These are phyloP conservation scores for Chloranthus sessilifolius DNA, from an alignment of 164 flowering plant species.

Conservation along the genomic window DNA sequence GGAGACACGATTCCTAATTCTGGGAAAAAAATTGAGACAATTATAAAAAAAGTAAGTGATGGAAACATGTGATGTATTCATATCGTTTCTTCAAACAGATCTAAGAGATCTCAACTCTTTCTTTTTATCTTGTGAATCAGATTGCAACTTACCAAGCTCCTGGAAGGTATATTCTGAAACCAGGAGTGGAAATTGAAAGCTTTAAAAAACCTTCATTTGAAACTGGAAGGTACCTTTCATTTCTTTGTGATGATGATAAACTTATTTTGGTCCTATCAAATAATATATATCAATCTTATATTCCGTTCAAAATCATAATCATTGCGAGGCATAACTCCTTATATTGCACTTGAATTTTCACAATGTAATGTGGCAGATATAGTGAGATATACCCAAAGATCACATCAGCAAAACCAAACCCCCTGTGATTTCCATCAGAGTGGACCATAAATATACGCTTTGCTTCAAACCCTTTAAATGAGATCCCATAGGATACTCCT, in stretches of 20 bases:
- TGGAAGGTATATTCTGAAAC: slow-evolving; percentile 68
- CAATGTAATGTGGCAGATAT: too few species aligned
- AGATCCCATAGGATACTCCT: too few species aligned
- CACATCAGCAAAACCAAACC: too few species aligned
- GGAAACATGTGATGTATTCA: slow-evolving; percentile 10
- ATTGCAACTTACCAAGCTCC: slow-evolving; percentile 82
- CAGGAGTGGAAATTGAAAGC: slow-evolving; percentile 57
- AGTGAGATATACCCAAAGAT: too few species aligned
- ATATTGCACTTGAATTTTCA: too few species aligned
- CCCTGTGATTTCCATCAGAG: too few species aligned
- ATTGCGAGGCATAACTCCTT: too few species aligned
- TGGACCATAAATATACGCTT: too few species aligned
- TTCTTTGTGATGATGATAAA: slow-evolving; percentile 1
- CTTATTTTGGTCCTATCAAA: neutral
- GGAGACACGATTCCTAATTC: slow-evolving; percentile 63
- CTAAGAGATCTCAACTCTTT: slow-evolving; percentile 7
- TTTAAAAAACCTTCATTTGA: slow-evolving; percentile 50
- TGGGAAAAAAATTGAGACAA: slow-evolving; percentile 56
- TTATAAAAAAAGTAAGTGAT: slow-evolving; percentile 58
- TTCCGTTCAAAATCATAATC: too few species aligned
- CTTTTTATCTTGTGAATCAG: slow-evolving; percentile 44
- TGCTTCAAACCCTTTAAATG: too few species aligned
- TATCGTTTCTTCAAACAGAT: slow-evolving; percentile 5
- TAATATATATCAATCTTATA: neutral
- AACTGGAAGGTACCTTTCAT: slow-evolving; percentile 63